These are phyloP conservation scores for Kickxella alabastrina DNA, from an alignment of 192 early-diverging fungal genomes.

Conservation along the genomic window DNA sequence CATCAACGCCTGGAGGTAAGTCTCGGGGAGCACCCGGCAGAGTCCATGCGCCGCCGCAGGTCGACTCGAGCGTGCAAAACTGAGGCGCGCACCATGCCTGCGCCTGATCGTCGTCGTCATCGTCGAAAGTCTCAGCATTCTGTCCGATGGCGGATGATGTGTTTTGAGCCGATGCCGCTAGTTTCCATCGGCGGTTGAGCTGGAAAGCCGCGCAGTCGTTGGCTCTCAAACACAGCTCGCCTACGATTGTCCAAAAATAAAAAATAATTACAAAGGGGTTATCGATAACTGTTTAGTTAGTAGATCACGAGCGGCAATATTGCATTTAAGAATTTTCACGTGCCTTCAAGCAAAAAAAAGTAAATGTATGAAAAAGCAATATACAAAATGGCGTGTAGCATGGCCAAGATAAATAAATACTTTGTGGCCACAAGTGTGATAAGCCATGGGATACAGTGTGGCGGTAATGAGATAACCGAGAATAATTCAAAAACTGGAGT, in stretches of 20 bases:
- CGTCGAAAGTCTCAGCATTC: conserved; percentile 8
- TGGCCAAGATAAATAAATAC: no score
- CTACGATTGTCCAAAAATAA: no score
- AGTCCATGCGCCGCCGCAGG: conserved; percentile 61
- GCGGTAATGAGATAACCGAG: no score
- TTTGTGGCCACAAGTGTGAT: no score
- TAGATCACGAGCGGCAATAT: no score
- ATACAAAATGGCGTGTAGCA: no score
- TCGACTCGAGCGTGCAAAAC: conserved; percentile 59
- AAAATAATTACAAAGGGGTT: no score
- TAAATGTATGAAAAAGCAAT: not conserved
- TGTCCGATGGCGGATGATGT: not conserved
- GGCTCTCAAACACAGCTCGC: conserved; percentile 51
- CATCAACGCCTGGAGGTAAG: conserved; percentile 24
- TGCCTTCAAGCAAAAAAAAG: not conserved
- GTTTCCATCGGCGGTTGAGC: conserved; percentile 31
- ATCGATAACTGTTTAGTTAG: no score
- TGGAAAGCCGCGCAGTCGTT: conserved; percentile 57
- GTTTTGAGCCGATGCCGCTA: no score
- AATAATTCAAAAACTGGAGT: no score
- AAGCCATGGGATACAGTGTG: no score
- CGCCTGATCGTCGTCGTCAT: conserved; percentile 8
- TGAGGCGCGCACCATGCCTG: conserved; percentile 53
- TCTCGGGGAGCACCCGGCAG: conserved; percentile 42
- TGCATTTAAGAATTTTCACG: no score